Conservation (phyloP, 106 monocot genomes). For the Acorus gramineus region DNA sequence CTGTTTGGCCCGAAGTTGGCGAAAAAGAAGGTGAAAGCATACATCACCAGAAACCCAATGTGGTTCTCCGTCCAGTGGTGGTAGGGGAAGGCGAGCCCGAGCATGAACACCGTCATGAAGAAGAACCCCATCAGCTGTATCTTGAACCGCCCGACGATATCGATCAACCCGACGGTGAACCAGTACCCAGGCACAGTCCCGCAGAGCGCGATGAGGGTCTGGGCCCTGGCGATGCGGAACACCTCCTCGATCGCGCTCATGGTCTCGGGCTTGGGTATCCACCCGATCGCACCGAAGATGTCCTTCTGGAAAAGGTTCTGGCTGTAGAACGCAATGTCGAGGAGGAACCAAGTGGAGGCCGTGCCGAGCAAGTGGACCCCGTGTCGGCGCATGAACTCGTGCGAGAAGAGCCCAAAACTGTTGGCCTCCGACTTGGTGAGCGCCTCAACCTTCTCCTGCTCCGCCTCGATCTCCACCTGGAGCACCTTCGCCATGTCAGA, state of each 20-base stretch:
- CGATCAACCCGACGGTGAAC: slow-evolving; percentile 67
- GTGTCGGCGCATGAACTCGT: slow-evolving; percentile 30
- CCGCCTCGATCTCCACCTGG: slow-evolving; percentile 32
- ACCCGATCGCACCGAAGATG: slow-evolving; percentile 59
- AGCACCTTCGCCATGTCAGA: slow-evolving; percentile 77
- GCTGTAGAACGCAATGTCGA: too few relatives aligned
- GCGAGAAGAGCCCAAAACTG: slow-evolving; percentile 50
- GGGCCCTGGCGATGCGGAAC: slow-evolving; percentile 53
- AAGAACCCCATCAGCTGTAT: slow-evolving; percentile 50
- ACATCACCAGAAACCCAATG: slow-evolving; percentile 63
- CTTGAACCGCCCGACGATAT: slow-evolving; percentile 53
- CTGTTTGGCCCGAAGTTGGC: slow-evolving; percentile 81
- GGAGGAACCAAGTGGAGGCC: too few relatives aligned
- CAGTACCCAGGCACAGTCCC: slow-evolving; percentile 84
- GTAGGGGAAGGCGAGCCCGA: slow-evolving; percentile 55
- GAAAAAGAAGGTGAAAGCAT: slow-evolving; percentile 78
- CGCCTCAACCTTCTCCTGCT: slow-evolving; percentile 12
- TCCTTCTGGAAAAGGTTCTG: slow-evolving; percentile 70
- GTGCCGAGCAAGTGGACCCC: slow-evolving; percentile 37
- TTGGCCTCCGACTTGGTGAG: not conserved
- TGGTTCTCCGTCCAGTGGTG: slow-evolving; percentile 55
- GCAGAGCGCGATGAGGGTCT: slow-evolving; percentile 61
- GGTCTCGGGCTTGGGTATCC: slow-evolving; percentile 58
- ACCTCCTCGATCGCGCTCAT: slow-evolving; percentile 83
- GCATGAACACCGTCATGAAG: slow-evolving; percentile 70